Evolutionary conservation across 345 rosid genomes (phyloP).

Genomic region (Murraya koenigii): DNA sequence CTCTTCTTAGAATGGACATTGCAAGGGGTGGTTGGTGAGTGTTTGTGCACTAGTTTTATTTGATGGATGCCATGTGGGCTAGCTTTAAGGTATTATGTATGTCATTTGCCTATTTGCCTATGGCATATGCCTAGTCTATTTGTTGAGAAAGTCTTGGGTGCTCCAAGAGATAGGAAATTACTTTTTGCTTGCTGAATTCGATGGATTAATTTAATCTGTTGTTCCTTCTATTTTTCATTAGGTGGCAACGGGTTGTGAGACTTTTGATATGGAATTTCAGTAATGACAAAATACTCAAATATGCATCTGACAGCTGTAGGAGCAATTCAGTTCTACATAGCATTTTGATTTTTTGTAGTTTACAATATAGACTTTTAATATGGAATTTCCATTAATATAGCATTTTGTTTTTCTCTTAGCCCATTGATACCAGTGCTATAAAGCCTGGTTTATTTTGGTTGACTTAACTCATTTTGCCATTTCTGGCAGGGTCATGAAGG

Average conservation of each 20-base stretch:
- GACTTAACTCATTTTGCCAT: background rate
- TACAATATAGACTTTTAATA: background rate
- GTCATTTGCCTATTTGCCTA: background rate
- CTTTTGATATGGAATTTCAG: background rate
- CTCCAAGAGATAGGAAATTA: background rate
- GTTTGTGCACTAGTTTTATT: background rate
- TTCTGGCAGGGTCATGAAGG: conserved; percentile 73
- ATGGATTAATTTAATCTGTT: background rate
- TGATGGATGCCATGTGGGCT: background rate
- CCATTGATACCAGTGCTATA: background rate
- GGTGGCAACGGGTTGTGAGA: background rate
- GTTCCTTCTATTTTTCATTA: background rate
- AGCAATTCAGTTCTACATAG: background rate
- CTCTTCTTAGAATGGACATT: background rate
- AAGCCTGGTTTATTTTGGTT: background rate
- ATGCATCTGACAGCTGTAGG: background rate
- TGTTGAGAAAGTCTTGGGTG: too few species aligned
- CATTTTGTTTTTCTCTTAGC: background rate
- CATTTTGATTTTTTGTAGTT: background rate
- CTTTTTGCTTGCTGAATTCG: background rate
- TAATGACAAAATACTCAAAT: background rate
- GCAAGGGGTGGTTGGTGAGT: background rate
- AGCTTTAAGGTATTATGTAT: background rate
- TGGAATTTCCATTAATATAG: background rate
- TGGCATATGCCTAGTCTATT: background rate